Conservation (phyloP, 2,329 filamentous ascomycete genomes). For the Penicillium palitans region DNA sequence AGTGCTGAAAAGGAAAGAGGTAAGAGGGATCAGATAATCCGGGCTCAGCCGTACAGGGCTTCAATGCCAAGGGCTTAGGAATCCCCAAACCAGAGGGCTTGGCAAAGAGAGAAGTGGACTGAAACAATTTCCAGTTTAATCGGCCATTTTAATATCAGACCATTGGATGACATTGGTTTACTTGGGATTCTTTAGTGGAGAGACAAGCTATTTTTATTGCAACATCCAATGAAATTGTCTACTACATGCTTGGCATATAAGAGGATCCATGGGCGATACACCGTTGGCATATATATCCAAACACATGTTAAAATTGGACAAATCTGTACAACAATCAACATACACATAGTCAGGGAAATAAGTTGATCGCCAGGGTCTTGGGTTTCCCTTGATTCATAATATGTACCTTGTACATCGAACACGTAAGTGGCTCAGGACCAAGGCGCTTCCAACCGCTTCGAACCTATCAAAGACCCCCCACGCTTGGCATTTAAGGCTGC, state of each 20-base stretch:
- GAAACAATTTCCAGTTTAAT: not conserved
- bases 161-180: not conserved
- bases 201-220: not conserved
- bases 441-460: not conserved
- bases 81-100: slow-evolving; percentile 6
- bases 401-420: not conserved
- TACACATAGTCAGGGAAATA: too few species aligned
- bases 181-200: not conserved
- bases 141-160: not conserved
- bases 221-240: not conserved
- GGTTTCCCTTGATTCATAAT: not conserved
- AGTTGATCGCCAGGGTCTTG: not conserved
- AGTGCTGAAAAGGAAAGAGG: not conserved
- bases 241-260: not conserved
- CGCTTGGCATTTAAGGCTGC: slow-evolving; percentile 12
- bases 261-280: not conserved
- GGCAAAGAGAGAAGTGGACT: slow-evolving; percentile 1
- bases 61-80: slow-evolving; percentile 18
- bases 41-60: not conserved
- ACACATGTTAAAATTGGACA: too few species aligned
- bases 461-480: not conserved
- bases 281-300: not conserved
- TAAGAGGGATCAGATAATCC: slow-evolving; percentile 4
- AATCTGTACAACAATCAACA: too few species aligned
- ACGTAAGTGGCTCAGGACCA: slow-evolving; percentile 3